phyloP scores from a whole-genome alignment of 331 rosid genomes.

The Erythrophleum ivorense region DNA sequence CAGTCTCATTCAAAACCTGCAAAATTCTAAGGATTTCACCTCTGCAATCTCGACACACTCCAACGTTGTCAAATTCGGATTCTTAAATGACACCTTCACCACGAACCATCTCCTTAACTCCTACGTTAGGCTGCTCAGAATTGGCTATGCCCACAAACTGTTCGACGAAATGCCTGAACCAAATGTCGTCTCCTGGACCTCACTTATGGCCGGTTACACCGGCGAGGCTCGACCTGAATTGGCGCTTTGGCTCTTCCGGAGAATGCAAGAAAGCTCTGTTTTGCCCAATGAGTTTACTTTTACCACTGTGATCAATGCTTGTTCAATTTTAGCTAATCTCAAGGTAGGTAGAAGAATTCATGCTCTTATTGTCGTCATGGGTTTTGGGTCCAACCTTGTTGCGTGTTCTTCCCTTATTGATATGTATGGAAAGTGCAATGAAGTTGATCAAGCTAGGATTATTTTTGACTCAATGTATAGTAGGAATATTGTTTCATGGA shows the following conservation, averaged over 20 bases:
- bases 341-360: conserved; percentile 61
- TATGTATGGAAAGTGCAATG: conserved; percentile 85
- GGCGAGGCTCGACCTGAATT: conserved; percentile 45
- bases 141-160: conserved; percentile 57
- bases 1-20: conserved; percentile 54
- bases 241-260: conserved; percentile 54
- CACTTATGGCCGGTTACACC: conserved; percentile 74
- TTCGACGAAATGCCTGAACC: conserved; percentile 66
- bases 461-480: conserved; percentile 65
- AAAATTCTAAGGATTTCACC: conserved; percentile 48
- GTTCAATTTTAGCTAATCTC: conserved; percentile 65
- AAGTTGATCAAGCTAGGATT: conserved; percentile 55
- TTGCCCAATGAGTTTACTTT: conserved; percentile 75
- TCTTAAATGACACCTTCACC: conserved; percentile 52
- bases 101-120: conserved; percentile 67
- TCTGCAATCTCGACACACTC: conserved; percentile 58
- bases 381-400: conserved; percentile 56
- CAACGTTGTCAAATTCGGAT: conserved; percentile 56
- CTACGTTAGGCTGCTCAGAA: conserved; percentile 52
- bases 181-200: conserved; percentile 83
- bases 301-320: conserved; percentile 69
- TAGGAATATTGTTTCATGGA: conserved; percentile 87
- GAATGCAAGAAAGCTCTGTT: conserved; percentile 55
- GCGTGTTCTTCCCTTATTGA: conserved; percentile 77
- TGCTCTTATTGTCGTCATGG: conserved; percentile 55